Evolutionary conservation across 805 yeast genomes (phyloP).

Genomic region (Brettanomyces bruxellensis): DNA sequence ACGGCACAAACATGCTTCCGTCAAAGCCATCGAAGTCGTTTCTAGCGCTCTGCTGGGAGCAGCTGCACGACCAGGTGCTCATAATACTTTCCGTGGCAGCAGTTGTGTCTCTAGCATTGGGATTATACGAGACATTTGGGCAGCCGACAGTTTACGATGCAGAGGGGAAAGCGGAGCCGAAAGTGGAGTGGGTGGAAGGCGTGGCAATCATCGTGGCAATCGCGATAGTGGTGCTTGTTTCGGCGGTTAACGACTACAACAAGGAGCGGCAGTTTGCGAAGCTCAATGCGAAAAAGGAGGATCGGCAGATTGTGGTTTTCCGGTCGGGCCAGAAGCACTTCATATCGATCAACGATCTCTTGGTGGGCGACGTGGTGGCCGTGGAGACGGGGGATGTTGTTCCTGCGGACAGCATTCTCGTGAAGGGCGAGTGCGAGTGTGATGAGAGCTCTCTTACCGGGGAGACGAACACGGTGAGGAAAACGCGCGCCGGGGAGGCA

Average conservation of each 20-base stretch:
- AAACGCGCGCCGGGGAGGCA: constrained; percentile 40
- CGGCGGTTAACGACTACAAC: constrained; percentile 94
- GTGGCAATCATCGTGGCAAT: constrained; percentile 94
- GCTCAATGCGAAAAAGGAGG: constrained; percentile 81
- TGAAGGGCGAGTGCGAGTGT: constrained; percentile 70
- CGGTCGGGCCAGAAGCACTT: constrained; percentile 62
- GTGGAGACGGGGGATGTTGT: constrained; percentile 92
- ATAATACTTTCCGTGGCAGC: constrained; percentile 82
- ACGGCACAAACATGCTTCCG: constrained; percentile 69
- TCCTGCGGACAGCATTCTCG: constrained; percentile 78
- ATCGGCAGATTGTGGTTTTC: constrained; percentile 66
- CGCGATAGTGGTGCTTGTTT: constrained; percentile 81
- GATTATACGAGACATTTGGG: constrained; percentile 87
- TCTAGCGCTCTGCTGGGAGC: constrained; percentile 61
- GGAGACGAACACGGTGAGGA: constrained; percentile 77
- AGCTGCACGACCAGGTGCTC: constrained; percentile 85
- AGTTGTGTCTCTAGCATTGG: constrained; percentile 77
- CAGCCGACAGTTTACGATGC: constrained; percentile 69
- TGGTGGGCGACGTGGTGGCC: constrained; percentile 78
- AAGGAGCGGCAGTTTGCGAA: constrained; percentile 89
- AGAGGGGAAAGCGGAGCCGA: constrained; percentile 68
- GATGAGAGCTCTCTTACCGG: constrained; percentile 95
- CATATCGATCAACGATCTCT: constrained; percentile 62
- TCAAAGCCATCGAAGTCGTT: constrained; percentile 63
- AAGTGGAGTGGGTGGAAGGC: constrained; percentile 98